Evolutionary conservation across 148 eudicot species (phyloP).

Genomic region (Oxyria digyna): DNA sequence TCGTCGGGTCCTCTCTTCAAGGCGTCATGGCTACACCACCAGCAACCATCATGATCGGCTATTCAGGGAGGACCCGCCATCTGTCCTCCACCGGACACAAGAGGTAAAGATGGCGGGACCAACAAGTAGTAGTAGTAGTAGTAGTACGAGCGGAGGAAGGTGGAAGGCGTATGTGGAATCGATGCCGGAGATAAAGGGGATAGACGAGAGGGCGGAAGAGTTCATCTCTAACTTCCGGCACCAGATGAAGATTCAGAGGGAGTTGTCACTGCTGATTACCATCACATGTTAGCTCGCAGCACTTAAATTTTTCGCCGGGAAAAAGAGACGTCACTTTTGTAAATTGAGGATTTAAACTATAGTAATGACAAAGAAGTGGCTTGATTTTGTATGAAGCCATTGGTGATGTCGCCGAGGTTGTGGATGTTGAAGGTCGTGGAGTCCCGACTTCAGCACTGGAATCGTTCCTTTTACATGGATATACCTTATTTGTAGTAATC

Average conservation of each 20-base stretch:
- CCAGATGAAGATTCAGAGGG: constrained; percentile 6
- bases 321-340: too few species aligned
- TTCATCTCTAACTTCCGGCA: not conserved
- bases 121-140: not conserved
- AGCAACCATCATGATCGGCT: not conserved
- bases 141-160: not conserved
- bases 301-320: too few species aligned
- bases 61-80: not conserved
- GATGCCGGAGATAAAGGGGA: constrained; percentile 4
- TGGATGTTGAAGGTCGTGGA: too few species aligned
- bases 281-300: not conserved
- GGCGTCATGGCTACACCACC: not conserved
- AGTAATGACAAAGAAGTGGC: too few species aligned
- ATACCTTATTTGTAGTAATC: too few species aligned
- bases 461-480: too few species aligned
- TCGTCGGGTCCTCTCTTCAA: not conserved
- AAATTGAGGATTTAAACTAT: too few species aligned
- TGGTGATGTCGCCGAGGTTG: too few species aligned
- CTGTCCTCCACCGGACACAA: not conserved
- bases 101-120: not conserved
- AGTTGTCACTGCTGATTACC: not conserved
- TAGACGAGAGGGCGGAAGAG: constrained; percentile 5
- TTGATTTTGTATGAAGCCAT: too few species aligned
- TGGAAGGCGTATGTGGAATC: constrained; percentile 2
- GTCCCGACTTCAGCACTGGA: too few species aligned